These are phyloP conservation scores for Chrysochromulina tobinii DNA, from an alignment of 78 protist species.

Conservation along the genomic window DNA sequence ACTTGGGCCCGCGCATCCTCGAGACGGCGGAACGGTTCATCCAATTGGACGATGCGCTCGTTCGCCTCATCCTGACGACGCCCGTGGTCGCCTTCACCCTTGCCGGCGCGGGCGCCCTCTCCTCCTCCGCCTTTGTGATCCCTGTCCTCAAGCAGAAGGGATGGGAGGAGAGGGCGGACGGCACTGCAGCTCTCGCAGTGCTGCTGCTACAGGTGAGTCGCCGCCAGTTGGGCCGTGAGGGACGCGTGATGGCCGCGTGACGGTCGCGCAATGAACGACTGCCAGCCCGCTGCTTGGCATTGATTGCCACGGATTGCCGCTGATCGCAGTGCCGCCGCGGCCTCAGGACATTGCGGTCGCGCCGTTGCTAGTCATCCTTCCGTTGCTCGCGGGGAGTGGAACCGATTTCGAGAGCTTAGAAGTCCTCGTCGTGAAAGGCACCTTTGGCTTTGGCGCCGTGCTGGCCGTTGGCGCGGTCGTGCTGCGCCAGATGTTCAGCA, in stretches of 20 bases:
- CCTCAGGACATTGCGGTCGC: not conserved
- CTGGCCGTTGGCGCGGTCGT: not conserved
- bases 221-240: too few relatives aligned
- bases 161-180: not conserved
- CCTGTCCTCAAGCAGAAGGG: not conserved
- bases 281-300: too few relatives aligned
- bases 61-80: not conserved
- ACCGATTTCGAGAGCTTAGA: not conserved
- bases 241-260: too few relatives aligned
- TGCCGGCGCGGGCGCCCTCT: not conserved
- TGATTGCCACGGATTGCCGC: too few relatives aligned
- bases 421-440: not conserved
- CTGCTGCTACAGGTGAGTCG: not conserved
- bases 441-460: not conserved
- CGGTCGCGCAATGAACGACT: too few relatives aligned
- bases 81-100: not conserved
- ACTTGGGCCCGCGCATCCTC: not conserved
- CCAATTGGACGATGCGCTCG: not conserved
- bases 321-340: too few relatives aligned
- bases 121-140: not conserved
- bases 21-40: not conserved
- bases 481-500: not conserved
- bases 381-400: not conserved
- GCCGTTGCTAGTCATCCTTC: not conserved
- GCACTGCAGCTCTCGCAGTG: not conserved